Conservation (phyloP, 2,329 filamentous ascomycete genomes). For the Scorias spongiosa region DNA sequence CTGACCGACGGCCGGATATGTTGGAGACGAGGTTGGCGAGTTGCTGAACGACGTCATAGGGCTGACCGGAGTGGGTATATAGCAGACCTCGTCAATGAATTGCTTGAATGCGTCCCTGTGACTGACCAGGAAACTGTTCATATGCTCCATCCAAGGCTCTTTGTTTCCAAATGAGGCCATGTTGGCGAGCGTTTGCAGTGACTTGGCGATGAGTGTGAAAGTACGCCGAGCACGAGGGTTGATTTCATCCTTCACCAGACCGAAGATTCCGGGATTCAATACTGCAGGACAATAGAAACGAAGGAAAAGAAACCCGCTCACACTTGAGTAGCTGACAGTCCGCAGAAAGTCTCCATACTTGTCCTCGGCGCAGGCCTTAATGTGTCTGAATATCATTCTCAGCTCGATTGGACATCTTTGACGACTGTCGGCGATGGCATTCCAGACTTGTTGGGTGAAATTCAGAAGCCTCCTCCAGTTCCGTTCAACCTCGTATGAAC, state of each 20-base stretch:
- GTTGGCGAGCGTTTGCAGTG: constrained; percentile 78
- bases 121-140: constrained; percentile 72
- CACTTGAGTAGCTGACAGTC: constrained; percentile 81
- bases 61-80: constrained; percentile 55
- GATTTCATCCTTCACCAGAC: constrained; percentile 72
- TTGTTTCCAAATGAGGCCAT: constrained; percentile 84
- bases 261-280: constrained; percentile 85
- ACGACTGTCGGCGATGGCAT: constrained; percentile 62
- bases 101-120: constrained; percentile 70
- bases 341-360: constrained; percentile 85
- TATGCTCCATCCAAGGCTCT: constrained; percentile 97
- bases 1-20: constrained; percentile 10
- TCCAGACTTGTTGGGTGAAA: constrained; percentile 73
- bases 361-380: constrained; percentile 83
- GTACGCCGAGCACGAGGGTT: constrained; percentile 71
- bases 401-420: constrained; percentile 65
- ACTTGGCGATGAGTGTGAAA: constrained; percentile 82
- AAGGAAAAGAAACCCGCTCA: constrained; percentile 86
- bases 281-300: constrained; percentile 96
- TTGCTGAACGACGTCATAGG: constrained; percentile 36
- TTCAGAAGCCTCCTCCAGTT: constrained; percentile 69
- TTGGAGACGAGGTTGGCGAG: constrained; percentile 10
- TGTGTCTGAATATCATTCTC: constrained; percentile 74
- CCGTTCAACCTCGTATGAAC: constrained; percentile 55
- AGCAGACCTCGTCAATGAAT: constrained; percentile 76